Percentiles rank a stretch among this genome's conserved stretches.
These are phyloP conservation scores for Allium sativum DNA, from an alignment of 106 monocot species.

Conservation along the genomic window DNA sequence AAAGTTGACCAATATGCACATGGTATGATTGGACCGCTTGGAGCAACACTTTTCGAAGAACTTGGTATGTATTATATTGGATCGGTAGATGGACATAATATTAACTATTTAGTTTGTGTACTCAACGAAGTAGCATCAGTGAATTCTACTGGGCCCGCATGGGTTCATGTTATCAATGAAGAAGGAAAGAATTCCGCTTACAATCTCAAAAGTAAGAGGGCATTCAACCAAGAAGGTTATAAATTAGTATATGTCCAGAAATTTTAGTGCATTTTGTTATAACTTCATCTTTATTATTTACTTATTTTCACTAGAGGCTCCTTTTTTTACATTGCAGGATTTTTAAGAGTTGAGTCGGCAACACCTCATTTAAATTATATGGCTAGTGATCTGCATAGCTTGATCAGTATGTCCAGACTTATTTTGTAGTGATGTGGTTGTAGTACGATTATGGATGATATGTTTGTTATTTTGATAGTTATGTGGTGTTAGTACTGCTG, in stretches of 20 bases:
- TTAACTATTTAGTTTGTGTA: slow-evolving; percentile 61
- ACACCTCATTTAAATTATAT: slow-evolving; percentile 6
- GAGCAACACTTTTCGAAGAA: slow-evolving; percentile 80
- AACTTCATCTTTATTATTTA: too few relatives aligned
- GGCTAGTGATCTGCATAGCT: slow-evolving; percentile 1
- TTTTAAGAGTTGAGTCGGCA: slow-evolving; percentile 6
- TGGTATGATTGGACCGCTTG: slow-evolving; percentile 66
- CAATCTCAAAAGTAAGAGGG: slow-evolving; percentile 5
- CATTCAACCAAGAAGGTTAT: slow-evolving; percentile 11
- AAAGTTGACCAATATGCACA: slow-evolving; percentile 81
- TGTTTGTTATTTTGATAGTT: too few relatives aligned
- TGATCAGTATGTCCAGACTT: too few relatives aligned
- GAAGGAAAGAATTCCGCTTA: slow-evolving; percentile 12
- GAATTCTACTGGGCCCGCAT: slow-evolving; percentile 58
- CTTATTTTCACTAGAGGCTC: too few relatives aligned
- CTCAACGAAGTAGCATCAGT: slow-evolving; percentile 53
- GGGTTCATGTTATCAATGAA: slow-evolving; percentile 62
- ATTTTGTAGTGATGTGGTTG: too few relatives aligned
- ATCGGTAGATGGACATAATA: slow-evolving; percentile 64
- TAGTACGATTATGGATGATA: too few relatives aligned
- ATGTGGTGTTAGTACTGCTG: too few relatives aligned
- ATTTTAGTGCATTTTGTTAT: too few relatives aligned
- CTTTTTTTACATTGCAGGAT: slow-evolving; percentile 6
- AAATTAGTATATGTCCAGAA: too few relatives aligned
- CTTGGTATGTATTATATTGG: slow-evolving; percentile 85